Conservation (phyloP, 2,329 filamentous ascomycete species). For the Trichoderma semiorbis region DNA sequence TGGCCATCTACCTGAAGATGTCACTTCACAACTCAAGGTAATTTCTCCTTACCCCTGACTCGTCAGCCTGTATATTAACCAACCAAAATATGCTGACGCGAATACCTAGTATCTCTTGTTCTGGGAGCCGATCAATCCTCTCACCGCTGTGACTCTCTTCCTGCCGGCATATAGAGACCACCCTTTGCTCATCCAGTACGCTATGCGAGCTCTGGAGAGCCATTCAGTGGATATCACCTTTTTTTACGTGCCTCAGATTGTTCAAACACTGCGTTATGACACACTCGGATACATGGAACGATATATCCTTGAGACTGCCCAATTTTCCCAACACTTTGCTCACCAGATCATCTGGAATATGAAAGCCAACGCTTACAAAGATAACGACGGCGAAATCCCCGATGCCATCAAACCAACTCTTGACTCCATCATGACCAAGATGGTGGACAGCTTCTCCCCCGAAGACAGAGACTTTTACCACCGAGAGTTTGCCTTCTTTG, state of each 20-base stretch:
- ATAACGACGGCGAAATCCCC: conserved; percentile 85
- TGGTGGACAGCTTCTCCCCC: conserved; percentile 76
- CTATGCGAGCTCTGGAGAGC: conserved; percentile 89
- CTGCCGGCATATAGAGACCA: conserved; percentile 87
- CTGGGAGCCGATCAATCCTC: conserved; percentile 89
- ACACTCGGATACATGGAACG: conserved; percentile 89
- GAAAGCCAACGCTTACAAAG: conserved; percentile 98
- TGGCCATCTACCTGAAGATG: conserved; percentile 69
- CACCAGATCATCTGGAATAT: conserved; percentile 99
- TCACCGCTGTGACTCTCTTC: conserved; percentile 91
- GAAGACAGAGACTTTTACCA: conserved; percentile 86
- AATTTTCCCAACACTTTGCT: conserved; percentile 96
- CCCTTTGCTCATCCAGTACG: conserved; percentile 92
- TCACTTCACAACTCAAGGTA: conserved; percentile 78
- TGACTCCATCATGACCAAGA: conserved; percentile 80
- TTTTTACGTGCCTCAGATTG: conserved; percentile 98
- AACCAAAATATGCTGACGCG: conserved; percentile 20
- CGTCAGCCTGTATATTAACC: not conserved
- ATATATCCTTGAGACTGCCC: conserved; percentile 94
- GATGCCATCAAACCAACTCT: conserved; percentile 91
- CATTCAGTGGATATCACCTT: conserved; percentile 97
- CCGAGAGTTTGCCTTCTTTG: conserved; percentile 95
- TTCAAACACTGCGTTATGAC: conserved; percentile 92
- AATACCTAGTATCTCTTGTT: conserved; percentile 72
- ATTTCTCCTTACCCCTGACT: not conserved